Evolutionary conservation across 768 basidiomycete genomes (phyloP), one percentile per base, ranked within the genome.

Genomic region (Tulasnella sp.): DNA sequence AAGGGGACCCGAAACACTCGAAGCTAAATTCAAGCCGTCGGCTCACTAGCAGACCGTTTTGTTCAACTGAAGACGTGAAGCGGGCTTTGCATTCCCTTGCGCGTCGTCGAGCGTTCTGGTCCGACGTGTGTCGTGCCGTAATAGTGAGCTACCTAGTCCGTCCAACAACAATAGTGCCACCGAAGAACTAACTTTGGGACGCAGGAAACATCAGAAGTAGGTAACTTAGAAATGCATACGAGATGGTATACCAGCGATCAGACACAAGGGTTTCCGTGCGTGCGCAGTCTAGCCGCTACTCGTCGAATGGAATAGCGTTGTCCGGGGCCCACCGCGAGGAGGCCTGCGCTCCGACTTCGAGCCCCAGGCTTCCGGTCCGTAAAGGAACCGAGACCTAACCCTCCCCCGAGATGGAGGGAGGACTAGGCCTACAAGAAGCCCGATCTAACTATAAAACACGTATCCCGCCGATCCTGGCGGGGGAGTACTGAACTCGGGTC

Each of bases 341-440:
- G 64, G 64, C 64, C 28, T 69, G 64, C 64, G 64, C 64, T 64
- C 60, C 60, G 60, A 64, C 60, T 64, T 64, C 60, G 60, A 34
- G 31, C 60, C 60, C 60, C 31, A 64, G 28, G 60, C 60, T 64
- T 31, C 60, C 60, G 60, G 60, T n/a, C 34, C 60, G 28, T 64
- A 14, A 64, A 64, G 60, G 28, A 64, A 31, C 60, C 60, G n/a
- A 31, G 60, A 64, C n/a, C n/a, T 64, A 18, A 50, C 22, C 50
- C 60, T 14, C 11, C 60, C 34, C 60, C 24, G 4, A 8, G 28
- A 31, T 3, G n/a, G 60, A 44, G 44, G 14, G n/a, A 11, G 60
- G 16, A 64, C 34, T 14, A 34, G 28, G 3, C 34, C 60, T 34
- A 34, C n/a, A 64, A 31, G n/a, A 64, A 31, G n/a, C 60, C 60